Conservation (phyloP, 2,329 filamentous ascomycete genomes). For the Phyllosticta capitalensis region DNA sequence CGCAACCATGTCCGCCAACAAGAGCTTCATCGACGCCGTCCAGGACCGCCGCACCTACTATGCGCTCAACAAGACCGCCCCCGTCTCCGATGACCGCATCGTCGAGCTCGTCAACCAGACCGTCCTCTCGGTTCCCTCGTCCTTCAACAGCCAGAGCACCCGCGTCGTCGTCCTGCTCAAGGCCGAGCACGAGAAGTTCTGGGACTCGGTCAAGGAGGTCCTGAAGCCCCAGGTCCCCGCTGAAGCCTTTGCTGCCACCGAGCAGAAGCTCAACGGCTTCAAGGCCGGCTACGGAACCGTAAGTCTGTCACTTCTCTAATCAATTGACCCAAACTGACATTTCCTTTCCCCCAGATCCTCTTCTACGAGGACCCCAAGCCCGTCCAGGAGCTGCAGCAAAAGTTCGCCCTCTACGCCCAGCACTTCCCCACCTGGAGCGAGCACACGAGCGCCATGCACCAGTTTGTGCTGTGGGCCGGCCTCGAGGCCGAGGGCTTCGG, state of each 20-base stretch:
- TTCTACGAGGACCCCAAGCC: constrained; percentile 74
- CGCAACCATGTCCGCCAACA: constrained; percentile 29
- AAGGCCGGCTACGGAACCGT: constrained; percentile 66
- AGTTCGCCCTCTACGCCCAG: constrained; percentile 66
- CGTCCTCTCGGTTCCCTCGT: constrained; percentile 61
- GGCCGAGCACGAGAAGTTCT: constrained; percentile 77
- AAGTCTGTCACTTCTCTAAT: constrained; percentile 25
- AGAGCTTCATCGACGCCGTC: constrained; percentile 53
- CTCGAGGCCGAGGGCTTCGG: constrained; percentile 77
- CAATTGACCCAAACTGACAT: not conserved
- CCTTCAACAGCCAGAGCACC: constrained; percentile 84
- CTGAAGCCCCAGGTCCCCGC: constrained; percentile 60
- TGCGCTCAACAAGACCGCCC: constrained; percentile 53
- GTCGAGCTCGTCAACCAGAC: constrained; percentile 51
- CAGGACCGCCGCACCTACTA: constrained; percentile 62
- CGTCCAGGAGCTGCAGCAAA: constrained; percentile 56
- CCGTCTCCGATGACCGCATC: constrained; percentile 50
- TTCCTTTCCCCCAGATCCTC: constrained; percentile 45
- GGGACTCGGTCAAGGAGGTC: constrained; percentile 60
- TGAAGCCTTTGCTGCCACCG: constrained; percentile 50
- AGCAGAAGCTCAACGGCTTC: constrained; percentile 48
- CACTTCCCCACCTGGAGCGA: constrained; percentile 68
- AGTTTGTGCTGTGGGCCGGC: constrained; percentile 71
- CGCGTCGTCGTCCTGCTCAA: constrained; percentile 70
- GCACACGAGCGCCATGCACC: constrained; percentile 74